Evolutionary conservation across 1,139 yeast species (phyloP), one percentile per base, ranked within the genome.

Genomic region (Saccharomyces hybrid): DNA sequence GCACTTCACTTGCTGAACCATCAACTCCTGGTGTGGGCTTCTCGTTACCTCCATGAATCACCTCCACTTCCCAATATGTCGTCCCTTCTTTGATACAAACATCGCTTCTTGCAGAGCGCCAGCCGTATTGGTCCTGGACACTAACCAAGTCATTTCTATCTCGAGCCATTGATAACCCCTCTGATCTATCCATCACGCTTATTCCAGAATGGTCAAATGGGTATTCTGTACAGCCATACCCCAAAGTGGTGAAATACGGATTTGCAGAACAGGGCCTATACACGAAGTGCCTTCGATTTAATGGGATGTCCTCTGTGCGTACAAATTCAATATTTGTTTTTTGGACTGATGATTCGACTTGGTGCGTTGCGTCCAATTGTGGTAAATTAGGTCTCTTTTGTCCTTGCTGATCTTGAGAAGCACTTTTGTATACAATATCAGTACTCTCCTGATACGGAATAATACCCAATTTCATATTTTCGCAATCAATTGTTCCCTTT

Each of bases 261-360:
- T 84, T 83, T 0, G 96, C 91, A 8, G 83, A 78, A 67, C 96
- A 88, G 34, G 91, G 83, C 54, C 81, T 76, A 69, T 91, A 93
- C 59, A 89, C 82, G 73, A 85, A 93, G 1, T 96, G 95, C 54
- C 95, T 74, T 61, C 83, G 69, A 68, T 89, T 89, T 60, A 81
- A 75, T 0, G 97, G 97, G 53, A 83, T 81, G 56, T 90, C 97
- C 46, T 88, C 96, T 7, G 71, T 66, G 56, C 58, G 62, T 16
- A 57, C 55, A 46, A 64, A 64, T 48, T 55, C 53, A 11, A 51
- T 32, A n/a, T 42, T 49, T 2, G 27, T 7, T 26, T 47, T 11
- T 26, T 31, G 47, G 12, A 38, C 44, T 11, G 44, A 38, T 38
- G 44, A 38, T 19, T 46, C 46, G 4, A 42, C 52, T 7, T 55